A percentile compares a stretch with the other conserved stretches of the same genome.
These are phyloP conservation scores for Auricularia heimuer DNA, from an alignment of 768 basidiomycete genomes.

Conservation along the genomic window DNA sequence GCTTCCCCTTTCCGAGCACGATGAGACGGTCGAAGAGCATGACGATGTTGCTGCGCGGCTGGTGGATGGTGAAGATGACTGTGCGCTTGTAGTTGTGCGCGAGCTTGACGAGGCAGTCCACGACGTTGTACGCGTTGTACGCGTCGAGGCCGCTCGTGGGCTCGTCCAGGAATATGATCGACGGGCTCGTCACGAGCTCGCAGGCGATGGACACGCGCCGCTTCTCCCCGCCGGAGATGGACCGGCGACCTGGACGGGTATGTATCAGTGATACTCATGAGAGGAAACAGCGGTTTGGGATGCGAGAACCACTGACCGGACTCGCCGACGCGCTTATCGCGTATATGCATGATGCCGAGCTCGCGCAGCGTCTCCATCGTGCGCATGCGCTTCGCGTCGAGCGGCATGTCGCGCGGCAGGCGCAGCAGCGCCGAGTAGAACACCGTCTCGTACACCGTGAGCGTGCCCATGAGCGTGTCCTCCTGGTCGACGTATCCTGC, in stretches of 20 bases:
- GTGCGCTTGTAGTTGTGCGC: constrained; percentile 87
- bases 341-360: constrained; percentile 84
- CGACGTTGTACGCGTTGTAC: constrained; percentile 91
- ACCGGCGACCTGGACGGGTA: constrained; percentile 51
- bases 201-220: constrained; percentile 95
- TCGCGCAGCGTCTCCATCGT: constrained; percentile 96
- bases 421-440: constrained; percentile 85
- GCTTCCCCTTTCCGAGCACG: constrained; percentile 71
- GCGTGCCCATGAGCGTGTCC: constrained; percentile 91
- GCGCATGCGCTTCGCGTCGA: constrained; percentile 85
- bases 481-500: constrained; percentile 98
- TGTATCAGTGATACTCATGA: constrained; percentile 1
- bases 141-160: constrained; percentile 95
- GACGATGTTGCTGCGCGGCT: constrained; percentile 95
- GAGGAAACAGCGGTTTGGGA: constrained; percentile 16
- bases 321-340: constrained; percentile 82
- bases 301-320: constrained; percentile 41
- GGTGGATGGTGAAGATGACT: constrained; percentile 95
- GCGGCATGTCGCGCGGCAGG: constrained; percentile 88
- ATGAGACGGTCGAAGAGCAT: constrained; percentile 88
- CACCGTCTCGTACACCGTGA: constrained; percentile 99
- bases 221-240: constrained; percentile 97
- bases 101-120: constrained; percentile 78
- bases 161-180: constrained; percentile 92
- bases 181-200: constrained; percentile 94